These are phyloP conservation scores for Dactylellina sp. DNA, from an alignment of 2,329 filamentous ascomycete genomes.

Conservation along the genomic window DNA sequence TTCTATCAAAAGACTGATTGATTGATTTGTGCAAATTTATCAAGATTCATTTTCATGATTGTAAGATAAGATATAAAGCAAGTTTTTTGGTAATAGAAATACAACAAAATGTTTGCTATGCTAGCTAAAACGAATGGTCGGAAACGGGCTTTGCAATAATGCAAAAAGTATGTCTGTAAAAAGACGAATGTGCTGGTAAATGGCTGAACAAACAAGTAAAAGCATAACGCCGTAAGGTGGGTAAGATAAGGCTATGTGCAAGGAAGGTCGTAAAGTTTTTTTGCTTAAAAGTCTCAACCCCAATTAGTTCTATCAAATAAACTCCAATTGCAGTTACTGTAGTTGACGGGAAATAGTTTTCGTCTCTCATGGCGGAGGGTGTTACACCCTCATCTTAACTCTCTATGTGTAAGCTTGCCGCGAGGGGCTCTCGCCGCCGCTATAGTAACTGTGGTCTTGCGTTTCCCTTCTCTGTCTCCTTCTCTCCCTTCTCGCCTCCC, in stretches of 20 bases:
- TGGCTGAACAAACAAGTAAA: not conserved
- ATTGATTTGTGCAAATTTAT: too few species aligned
- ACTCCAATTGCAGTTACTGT: not conserved
- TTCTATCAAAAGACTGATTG: too few species aligned
- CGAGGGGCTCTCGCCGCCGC: slow-evolving; percentile 42
- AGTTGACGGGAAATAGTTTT: too few species aligned
- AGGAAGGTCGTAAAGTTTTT: slow-evolving; percentile 24
- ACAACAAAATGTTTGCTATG: not conserved
- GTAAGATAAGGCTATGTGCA: slow-evolving; percentile 16
- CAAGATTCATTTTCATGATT: too few species aligned
- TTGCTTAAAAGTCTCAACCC: not conserved
- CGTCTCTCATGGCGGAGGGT: not conserved
- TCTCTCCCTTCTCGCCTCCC: slow-evolving; percentile 45
- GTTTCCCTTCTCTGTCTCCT: slow-evolving; percentile 51
- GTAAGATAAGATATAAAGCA: not conserved
- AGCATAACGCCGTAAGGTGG: slow-evolving; percentile 8
- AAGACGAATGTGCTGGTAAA: slow-evolving; percentile 10
- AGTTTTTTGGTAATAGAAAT: slow-evolving; percentile 3
- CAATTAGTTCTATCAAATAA: not conserved
- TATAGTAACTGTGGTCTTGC: slow-evolving; percentile 33
- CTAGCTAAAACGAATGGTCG: too few species aligned
- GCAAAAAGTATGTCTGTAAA: slow-evolving; percentile 1
- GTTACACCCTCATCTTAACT: not conserved
- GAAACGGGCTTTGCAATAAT: not conserved
- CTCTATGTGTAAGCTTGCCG: slow-evolving; percentile 36